A percentile compares a stretch with the other conserved stretches of the same genome.
Evolutionary conservation across 202 grass and related monocot genomes (phyloP).

Genomic region (Saccharum hybrid): DNA sequence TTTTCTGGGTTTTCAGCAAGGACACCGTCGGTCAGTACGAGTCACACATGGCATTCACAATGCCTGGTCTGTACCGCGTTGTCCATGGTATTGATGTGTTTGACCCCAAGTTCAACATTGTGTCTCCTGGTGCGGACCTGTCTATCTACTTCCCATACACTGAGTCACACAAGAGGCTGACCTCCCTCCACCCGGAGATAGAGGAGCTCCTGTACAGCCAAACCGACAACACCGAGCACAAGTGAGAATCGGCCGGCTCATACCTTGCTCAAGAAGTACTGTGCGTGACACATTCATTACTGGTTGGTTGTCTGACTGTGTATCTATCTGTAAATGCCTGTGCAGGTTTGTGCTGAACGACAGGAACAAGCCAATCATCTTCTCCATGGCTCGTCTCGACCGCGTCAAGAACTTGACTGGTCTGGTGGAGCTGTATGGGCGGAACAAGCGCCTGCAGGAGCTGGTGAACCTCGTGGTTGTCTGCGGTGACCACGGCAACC

Average conservation of each 20-base stretch:
- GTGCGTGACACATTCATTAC: background rate
- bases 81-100: constrained; percentile 99
- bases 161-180: constrained; percentile 77
- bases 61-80: constrained; percentile 94
- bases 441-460: constrained; percentile 77
- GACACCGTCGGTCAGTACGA: constrained; percentile 97
- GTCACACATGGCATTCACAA: constrained; percentile 90
- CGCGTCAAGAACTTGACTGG: constrained; percentile 96
- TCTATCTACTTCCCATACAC: constrained; percentile 92
- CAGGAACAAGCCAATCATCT: constrained; percentile 90
- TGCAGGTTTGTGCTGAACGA: constrained; percentile 87
- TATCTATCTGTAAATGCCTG: background rate
- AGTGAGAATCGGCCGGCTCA: constrained; percentile 49
- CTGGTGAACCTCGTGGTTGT: constrained; percentile 96
- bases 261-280: background rate
- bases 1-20: constrained; percentile 73
- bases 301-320: background rate
- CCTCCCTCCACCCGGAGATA: constrained; percentile 94
- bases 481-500: constrained; percentile 89
- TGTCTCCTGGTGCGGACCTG: constrained; percentile 91
- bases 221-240: constrained; percentile 82
- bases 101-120: constrained; percentile 98
- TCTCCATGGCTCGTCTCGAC: constrained; percentile 98
- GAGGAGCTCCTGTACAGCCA: constrained; percentile 85
- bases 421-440: constrained; percentile 84